Evolutionary conservation across 306 rosid species (phyloP).

Genomic region (Acacia confusa): DNA sequence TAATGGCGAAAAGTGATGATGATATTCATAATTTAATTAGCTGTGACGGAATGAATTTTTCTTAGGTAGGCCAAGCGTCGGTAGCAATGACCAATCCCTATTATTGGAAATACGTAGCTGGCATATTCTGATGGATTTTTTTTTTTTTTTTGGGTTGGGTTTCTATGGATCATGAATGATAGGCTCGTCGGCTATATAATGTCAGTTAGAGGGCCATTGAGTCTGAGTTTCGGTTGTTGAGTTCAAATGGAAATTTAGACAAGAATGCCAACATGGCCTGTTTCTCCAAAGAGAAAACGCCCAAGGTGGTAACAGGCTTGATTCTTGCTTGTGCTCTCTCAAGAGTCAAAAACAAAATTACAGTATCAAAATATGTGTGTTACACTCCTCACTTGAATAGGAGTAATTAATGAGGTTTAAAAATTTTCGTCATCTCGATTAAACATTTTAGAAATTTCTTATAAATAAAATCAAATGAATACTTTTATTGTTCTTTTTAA

Average conservation of each 20-base stretch:
- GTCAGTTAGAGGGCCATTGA: not conserved
- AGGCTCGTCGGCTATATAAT: not conserved
- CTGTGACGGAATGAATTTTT: not conserved
- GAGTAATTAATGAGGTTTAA: too few species aligned
- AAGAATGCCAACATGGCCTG: not conserved
- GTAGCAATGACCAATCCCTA: too few species aligned
- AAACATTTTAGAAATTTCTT: not conserved
- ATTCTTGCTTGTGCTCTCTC: not conserved
- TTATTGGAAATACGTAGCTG: not conserved
- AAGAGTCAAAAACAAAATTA: not conserved
- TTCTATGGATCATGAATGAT: not conserved
- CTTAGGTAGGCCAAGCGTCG: too few species aligned
- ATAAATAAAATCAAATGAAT: too few species aligned
- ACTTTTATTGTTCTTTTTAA: not conserved
- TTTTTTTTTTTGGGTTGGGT: not conserved
- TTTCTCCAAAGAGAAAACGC: not conserved
- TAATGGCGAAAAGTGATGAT: not conserved
- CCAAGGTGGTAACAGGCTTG: not conserved
- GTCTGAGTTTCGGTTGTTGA: not conserved
- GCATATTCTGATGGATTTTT: not conserved
- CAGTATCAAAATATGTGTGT: too few species aligned
- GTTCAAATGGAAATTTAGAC: not conserved
- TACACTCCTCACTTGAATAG: too few species aligned
- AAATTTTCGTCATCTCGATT: not conserved
- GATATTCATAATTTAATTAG: not conserved